These are phyloP conservation scores for Neofusicoccum umdonicola DNA, from an alignment of 2,329 filamentous ascomycete genomes.

Conservation along the genomic window DNA sequence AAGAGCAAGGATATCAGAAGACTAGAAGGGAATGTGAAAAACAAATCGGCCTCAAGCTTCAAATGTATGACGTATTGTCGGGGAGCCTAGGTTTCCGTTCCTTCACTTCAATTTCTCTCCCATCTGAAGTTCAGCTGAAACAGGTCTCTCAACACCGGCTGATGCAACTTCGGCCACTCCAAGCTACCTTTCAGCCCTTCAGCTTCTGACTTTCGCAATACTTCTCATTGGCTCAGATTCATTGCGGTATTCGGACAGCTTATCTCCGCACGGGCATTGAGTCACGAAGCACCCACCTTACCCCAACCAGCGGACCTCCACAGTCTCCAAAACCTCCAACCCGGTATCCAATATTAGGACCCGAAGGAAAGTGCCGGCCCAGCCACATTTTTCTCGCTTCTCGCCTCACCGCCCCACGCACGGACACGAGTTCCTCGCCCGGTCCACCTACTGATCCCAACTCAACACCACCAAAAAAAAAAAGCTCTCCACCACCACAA, in stretches of 20 bases:
- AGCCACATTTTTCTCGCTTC: too few relatives aligned
- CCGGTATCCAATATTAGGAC: not conserved
- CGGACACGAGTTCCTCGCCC: not conserved
- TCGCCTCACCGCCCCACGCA: not conserved
- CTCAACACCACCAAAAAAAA: not conserved
- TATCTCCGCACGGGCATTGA: not conserved
- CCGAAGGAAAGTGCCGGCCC: not conserved
- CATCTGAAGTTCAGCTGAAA: not conserved
- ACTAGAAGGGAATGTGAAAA: not conserved
- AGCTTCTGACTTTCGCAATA: constrained; percentile 1
- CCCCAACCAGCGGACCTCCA: not conserved
- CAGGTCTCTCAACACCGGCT: not conserved
- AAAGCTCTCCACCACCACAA: not conserved
- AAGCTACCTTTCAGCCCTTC: not conserved
- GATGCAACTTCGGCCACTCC: not conserved
- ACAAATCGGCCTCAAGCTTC: not conserved
- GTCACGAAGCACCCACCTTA: not conserved
- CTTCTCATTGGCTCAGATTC: not conserved
- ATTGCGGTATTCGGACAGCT: not conserved
- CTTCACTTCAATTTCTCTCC: not conserved
- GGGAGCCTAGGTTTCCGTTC: not conserved
- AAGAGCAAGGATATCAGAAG: not conserved
- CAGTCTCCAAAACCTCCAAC: not conserved
- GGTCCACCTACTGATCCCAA: not conserved
- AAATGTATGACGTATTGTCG: not conserved